Evolutionary conservation across 768 basidiomycete species (phyloP).

Genomic region (Psilocybe sp.): DNA sequence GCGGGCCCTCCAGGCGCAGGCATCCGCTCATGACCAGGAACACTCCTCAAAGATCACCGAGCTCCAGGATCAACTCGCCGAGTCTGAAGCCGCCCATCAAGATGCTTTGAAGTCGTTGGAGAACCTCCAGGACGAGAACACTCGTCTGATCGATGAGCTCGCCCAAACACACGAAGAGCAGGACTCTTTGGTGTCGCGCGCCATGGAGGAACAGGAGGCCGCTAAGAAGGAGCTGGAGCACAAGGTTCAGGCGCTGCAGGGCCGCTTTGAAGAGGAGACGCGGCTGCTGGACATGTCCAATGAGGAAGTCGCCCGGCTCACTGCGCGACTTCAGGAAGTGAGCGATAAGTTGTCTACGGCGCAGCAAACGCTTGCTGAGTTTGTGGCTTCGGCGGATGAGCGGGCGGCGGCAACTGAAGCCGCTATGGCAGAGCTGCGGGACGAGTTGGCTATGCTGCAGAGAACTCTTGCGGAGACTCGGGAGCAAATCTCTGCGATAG

Average conservation of each 20-base stretch:
- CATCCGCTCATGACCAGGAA: conserved; percentile 12
- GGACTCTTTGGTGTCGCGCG: conserved; percentile 23
- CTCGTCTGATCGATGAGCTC: conserved; percentile 15
- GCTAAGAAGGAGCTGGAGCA: conserved; percentile 29
- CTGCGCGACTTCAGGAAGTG: conserved; percentile 36
- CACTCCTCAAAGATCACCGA: conserved; percentile 15
- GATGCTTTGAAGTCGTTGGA: conserved; percentile 11
- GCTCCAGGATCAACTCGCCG: conserved; percentile 18
- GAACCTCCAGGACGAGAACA: conserved; percentile 16
- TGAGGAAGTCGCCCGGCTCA: conserved; percentile 36
- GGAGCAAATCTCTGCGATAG: conserved; percentile 30
- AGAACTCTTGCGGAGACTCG: conserved; percentile 41
- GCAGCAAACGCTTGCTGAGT: conserved; percentile 27
- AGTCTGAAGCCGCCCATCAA: conserved; percentile 9
- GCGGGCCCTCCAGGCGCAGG: conserved; percentile 18
- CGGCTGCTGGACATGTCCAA: conserved; percentile 34
- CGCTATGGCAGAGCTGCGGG: conserved; percentile 30
- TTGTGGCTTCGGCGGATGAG: conserved; percentile 26
- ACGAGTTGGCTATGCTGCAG: conserved; percentile 32
- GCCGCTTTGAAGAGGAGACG: conserved; percentile 31
- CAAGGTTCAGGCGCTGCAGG: conserved; percentile 31
- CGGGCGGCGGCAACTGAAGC: conserved; percentile 29
- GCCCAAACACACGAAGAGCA: conserved; percentile 23
- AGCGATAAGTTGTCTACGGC: conserved; percentile 29
- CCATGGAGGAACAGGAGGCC: conserved; percentile 24